Percentiles rank a stretch among this genome's conserved stretches.
phyloP scores from a whole-genome alignment of 768 basidiomycete genomes.

The Termitomyces sp. region DNA sequence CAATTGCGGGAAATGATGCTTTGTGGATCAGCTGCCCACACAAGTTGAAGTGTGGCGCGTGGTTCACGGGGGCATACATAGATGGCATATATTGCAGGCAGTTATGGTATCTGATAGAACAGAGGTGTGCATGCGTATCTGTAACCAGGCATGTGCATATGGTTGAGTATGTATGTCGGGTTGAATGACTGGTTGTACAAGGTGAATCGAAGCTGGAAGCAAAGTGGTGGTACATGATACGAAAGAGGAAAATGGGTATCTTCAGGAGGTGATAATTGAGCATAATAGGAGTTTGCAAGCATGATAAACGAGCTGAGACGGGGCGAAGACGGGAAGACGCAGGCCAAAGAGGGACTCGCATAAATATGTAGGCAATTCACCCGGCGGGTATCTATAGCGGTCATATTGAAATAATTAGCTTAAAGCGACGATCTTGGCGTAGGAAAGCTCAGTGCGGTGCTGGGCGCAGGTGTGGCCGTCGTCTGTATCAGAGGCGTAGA shows the following conservation, averaged over 20 bases:
- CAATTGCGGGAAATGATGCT: too few species aligned
- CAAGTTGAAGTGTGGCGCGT: background rate
- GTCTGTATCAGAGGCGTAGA: conserved; percentile 35
- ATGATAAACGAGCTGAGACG: background rate
- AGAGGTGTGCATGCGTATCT: background rate
- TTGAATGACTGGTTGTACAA: background rate
- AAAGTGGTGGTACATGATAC: background rate
- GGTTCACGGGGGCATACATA: background rate
- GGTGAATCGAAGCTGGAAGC: background rate
- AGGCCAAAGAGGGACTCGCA: background rate
- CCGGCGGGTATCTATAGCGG: background rate
- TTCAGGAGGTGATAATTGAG: background rate
- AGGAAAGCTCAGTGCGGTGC: conserved; percentile 26
- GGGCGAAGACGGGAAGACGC: too few species aligned
- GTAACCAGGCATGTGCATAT: background rate
- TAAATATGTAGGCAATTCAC: background rate
- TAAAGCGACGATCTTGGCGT: conserved; percentile 31
- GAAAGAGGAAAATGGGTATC: background rate
- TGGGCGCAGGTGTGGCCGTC: conserved; percentile 15
- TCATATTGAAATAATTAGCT: background rate
- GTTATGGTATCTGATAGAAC: background rate
- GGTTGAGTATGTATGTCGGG: background rate
- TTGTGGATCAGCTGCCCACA: too few species aligned
- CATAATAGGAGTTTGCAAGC: background rate
- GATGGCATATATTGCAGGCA: background rate